A percentile compares a stretch with the other conserved stretches of the same genome.
These are phyloP conservation scores for Hibiscus tridactylites DNA, from an alignment of 345 rosid species.

Conservation along the genomic window DNA sequence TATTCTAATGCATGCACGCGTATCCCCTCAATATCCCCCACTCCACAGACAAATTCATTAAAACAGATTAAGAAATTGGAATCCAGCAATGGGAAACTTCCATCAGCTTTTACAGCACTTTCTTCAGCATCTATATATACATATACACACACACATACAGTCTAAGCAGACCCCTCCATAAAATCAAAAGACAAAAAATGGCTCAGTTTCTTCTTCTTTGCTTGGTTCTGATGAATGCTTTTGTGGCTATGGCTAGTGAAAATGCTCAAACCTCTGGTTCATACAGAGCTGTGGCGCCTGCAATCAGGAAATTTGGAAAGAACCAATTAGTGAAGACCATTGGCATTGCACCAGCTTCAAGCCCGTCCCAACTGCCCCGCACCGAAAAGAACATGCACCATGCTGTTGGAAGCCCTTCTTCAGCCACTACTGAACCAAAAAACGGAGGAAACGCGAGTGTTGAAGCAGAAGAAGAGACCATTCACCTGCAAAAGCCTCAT, in stretches of 20 bases:
- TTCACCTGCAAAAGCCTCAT: constrained; percentile 18
- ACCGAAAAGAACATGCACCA: background rate
- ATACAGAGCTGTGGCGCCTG: background rate
- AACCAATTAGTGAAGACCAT: constrained; percentile 7
- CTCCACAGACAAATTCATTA: constrained; percentile 28
- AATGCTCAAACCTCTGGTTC: constrained; percentile 1
- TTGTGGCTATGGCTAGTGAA: constrained; percentile 15
- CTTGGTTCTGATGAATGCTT: constrained; percentile 21
- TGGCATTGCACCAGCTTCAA: constrained; percentile 5
- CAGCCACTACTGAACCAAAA: constrained; percentile 12
- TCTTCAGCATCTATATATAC: background rate
- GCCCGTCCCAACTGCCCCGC: constrained; percentile 15
- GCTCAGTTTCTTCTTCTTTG: constrained; percentile 18
- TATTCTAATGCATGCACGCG: constrained; percentile 27
- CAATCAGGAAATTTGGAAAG: constrained; percentile 39
- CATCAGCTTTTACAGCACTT: background rate
- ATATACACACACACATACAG: background rate
- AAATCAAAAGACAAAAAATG: constrained; percentile 15
- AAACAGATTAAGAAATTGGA: constrained; percentile 2
- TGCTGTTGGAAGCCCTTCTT: background rate
- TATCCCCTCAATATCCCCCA: background rate
- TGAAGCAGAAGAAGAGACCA: constrained; percentile 14
- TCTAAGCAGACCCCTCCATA: background rate
- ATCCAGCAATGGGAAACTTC: constrained; percentile 33
- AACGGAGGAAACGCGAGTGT: constrained; percentile 2